Evolutionary conservation across 202 grass and related monocot genomes (phyloP).

Genomic region (Carex sylvatica): DNA sequence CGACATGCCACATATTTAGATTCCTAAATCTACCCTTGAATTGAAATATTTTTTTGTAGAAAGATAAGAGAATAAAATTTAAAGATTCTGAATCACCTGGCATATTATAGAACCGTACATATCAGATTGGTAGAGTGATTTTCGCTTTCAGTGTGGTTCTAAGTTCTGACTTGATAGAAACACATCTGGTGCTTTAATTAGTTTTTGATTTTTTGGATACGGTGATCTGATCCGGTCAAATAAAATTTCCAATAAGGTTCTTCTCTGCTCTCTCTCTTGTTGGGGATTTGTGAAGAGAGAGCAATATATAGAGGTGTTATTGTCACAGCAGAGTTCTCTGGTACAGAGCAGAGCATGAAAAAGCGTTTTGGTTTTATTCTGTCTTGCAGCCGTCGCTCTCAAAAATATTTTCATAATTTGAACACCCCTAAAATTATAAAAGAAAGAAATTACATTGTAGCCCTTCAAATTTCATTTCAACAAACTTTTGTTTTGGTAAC

Average conservation of each 20-base stretch:
- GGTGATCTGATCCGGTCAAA: not conserved
- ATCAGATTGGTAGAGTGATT: too few relatives aligned
- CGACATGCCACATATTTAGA: too few relatives aligned
- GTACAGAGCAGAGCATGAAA: conserved; percentile 10
- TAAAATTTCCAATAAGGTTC: not conserved
- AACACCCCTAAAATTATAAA: not conserved
- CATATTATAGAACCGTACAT: too few relatives aligned
- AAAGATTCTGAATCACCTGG: too few relatives aligned
- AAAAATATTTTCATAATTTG: not conserved
- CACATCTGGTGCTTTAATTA: conserved; percentile 19
- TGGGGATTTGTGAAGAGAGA: not conserved
- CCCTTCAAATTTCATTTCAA: not conserved
- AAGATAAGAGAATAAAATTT: too few relatives aligned
- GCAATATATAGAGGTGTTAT: conserved; percentile 8
- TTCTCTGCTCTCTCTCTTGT: not conserved
- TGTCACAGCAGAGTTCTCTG: conserved; percentile 21
- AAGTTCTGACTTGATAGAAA: conserved; percentile 4
- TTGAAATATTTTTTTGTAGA: too few relatives aligned
- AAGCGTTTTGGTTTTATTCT: conserved; percentile 26
- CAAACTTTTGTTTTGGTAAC: not conserved
- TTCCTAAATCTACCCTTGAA: too few relatives aligned
- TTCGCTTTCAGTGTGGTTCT: too few relatives aligned
- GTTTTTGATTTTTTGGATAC: not conserved
- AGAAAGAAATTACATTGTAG: not conserved
- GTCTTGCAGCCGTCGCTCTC: conserved; percentile 9